Evolutionary conservation across 2,329 filamentous ascomycete species (phyloP).

Genomic region (Monilinia fructigena): DNA sequence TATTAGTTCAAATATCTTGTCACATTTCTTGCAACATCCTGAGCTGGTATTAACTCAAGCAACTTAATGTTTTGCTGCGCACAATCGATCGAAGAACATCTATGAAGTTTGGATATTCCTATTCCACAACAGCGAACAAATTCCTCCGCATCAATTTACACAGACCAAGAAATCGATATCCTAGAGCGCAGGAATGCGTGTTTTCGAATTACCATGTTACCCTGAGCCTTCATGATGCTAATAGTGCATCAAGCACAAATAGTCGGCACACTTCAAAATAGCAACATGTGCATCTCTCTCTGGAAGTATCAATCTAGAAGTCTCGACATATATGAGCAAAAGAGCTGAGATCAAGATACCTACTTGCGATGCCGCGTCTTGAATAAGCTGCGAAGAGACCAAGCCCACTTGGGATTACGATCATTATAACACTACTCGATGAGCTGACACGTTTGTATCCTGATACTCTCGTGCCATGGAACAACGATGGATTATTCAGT

Average conservation of each 20-base stretch:
- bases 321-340: neutral
- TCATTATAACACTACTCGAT: neutral
- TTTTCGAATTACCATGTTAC: too few relatives aligned
- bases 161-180: neutral
- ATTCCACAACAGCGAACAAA: neutral
- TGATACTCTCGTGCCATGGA: neutral
- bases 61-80: neutral
- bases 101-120: neutral
- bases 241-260: neutral
- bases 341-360: neutral
- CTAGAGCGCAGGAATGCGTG: neutral
- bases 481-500: neutral
- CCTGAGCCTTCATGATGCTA: neutral
- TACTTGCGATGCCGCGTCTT: neutral
- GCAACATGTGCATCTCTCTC: neutral
- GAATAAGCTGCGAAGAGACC: neutral
- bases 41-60: neutral
- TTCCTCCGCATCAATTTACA: neutral
- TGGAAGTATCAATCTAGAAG: neutral
- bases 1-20: neutral
- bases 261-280: too few relatives aligned
- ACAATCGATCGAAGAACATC: too few relatives aligned
- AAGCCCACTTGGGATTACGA: neutral
- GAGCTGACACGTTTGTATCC: neutral
- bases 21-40: neutral